These are phyloP conservation scores for Leptodermis oblonga DNA, from an alignment of 257 asterid species.

Conservation along the genomic window DNA sequence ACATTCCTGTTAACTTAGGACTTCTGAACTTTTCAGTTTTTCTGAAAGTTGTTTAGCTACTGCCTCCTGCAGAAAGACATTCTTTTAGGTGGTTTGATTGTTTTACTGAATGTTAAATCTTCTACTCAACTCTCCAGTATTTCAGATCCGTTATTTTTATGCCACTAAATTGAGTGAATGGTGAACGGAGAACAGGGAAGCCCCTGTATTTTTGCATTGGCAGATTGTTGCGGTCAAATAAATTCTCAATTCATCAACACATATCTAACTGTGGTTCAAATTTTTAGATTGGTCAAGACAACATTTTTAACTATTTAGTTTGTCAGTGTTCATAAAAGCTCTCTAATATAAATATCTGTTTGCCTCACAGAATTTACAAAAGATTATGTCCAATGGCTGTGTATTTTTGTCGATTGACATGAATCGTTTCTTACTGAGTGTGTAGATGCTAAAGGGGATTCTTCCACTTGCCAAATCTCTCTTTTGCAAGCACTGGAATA, in stretches of 20 bases:
- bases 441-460: background rate
- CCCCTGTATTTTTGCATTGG: background rate
- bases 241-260: background rate
- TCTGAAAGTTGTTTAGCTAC: background rate
- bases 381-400: background rate
- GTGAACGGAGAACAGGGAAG: too few relatives aligned
- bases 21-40: background rate
- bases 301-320: background rate
- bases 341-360: background rate
- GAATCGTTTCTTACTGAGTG: background rate
- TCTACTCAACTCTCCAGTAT: background rate
- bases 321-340: background rate
- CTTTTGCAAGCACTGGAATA: background rate
- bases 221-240: background rate
- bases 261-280: background rate
- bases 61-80: background rate
- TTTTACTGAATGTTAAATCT: conserved; percentile 1
- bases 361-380: background rate
- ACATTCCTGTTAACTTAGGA: background rate
- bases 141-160: background rate
- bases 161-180: background rate
- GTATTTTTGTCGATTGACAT: background rate
- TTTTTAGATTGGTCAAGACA: background rate
- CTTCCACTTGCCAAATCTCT: background rate
- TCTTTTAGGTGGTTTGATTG: background rate